Evolutionary conservation across 2,329 filamentous ascomycete genomes (phyloP).

Genomic region (Aspergillus melleus): DNA sequence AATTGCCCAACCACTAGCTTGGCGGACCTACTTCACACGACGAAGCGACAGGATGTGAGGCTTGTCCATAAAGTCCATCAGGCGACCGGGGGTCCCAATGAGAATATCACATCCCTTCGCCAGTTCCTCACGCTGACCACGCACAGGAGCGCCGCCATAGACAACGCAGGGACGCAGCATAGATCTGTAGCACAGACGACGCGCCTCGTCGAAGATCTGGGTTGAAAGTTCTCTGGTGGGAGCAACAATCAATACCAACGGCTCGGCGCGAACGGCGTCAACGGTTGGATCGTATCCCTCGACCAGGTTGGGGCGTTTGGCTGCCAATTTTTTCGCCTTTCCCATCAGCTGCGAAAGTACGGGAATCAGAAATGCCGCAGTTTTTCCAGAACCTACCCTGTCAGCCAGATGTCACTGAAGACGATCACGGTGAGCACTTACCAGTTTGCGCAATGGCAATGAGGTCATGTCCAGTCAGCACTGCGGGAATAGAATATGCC

Average conservation of each 20-base stretch:
- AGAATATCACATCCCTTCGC: constrained; percentile 84
- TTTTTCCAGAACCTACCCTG: constrained; percentile 86
- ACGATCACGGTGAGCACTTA: constrained; percentile 47
- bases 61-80: constrained; percentile 78
- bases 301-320: constrained; percentile 65
- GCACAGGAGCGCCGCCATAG: constrained; percentile 79
- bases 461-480: constrained; percentile 74
- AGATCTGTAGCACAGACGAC: constrained; percentile 88
- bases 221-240: constrained; percentile 88
- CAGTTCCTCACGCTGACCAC: constrained; percentile 70
- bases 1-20: background rate
- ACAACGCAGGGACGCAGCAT: constrained; percentile 90
- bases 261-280: constrained; percentile 71
- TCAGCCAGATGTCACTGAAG: constrained; percentile 10
- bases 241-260: constrained; percentile 79
- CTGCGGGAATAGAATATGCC: constrained; percentile 76
- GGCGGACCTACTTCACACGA: constrained; percentile 65
- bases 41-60: constrained; percentile 67
- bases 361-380: constrained; percentile 86
- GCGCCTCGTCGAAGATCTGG: constrained; percentile 93
- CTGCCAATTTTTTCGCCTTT: constrained; percentile 85
- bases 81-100: constrained; percentile 81
- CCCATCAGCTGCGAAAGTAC: constrained; percentile 92
- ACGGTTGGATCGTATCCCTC: constrained; percentile 53
- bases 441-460: constrained; percentile 92